Evolutionary conservation across 139 green algal genomes (phyloP), one percentile per base, ranked within the genome.

Genomic region (Eudorina sp.): DNA sequence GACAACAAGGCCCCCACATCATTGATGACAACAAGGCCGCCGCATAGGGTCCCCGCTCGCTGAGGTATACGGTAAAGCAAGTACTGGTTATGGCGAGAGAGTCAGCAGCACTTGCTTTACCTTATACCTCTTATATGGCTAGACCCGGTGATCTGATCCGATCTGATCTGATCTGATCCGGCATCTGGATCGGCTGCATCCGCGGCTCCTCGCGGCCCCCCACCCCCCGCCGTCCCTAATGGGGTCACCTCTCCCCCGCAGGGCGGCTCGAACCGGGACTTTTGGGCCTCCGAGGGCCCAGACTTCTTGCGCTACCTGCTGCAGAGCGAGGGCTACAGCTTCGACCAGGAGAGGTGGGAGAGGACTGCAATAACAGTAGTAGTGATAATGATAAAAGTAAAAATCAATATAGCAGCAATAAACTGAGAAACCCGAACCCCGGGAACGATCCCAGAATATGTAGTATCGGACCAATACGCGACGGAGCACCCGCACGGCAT

Each of bases 261-360:
- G 82, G 82, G 82, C 46, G 82, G 82, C n/a, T 2, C 6, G 3
- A 6, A 51, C n/a, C 82, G 82, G 5, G 66, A 80, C 31, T 58
- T 69, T 21, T 88, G 82, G 82, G 82, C 75, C 13, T n/a, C 16
- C 1, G 66, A 88, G 68, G 82, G 82, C 8, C 82, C 66, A n/a
- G 82, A 88, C 21, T 88, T 88, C 64, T 34, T 88, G 43, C 66
- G 82, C 3, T 19, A 43, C 31, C 46, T 88, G 46, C 62, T 86
- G 41, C 41, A 76, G 80, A 76, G n/a, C 60, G 80, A 86, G 58
- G 8, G 23, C 1, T 86, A 86, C 80, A 34, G 29, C 11, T 75
- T 85, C 29, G 55, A 85, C 3, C 21, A 79, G 41, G 23, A 79
- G 36, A 34, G 70, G 66, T 75, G 8, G 7, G 69, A n/a, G 34